Base-by-base conservation (phyloP, 495 filamentous ascomycete genomes). In the Tuber magnatum region DNA sequence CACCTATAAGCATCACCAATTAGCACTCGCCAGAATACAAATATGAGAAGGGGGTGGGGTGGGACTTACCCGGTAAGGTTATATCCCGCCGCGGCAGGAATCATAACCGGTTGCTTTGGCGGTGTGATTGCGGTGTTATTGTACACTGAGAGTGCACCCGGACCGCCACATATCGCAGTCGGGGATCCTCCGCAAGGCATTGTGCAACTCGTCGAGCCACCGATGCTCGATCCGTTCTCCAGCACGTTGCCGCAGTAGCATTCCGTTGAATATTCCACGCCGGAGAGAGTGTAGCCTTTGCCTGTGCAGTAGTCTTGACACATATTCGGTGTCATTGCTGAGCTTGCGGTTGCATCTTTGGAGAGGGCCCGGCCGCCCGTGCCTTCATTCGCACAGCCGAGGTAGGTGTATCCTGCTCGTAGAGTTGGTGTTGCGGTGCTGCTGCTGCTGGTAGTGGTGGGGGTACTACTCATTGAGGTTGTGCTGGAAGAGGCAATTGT, bases 211-310 rank as follows among this genome's bases (percentile, higher is more conserved):
- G 68, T 74, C 5, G 76, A 78, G 2, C 78, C 78, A 4, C 78
- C 76, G 8, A 80, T 70, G 38, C 35, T 74, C 2, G 78, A 75
- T 22, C 51, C 69, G 39, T 79, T 76, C 22, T 74, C 71, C 7
- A 81, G 32, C 12, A 83, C 81, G 79, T 90, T 88, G 24, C 88
- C 89, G 80, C 90, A 92, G 84, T 89, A 92, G 80, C 90, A 92
- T 81, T 93, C 89, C 44, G 88, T 86, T 68, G 88, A 88, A 75
- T 92, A 93, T 83, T 93, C 91, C 6, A 91, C 81, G 72, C 90
- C 91, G 75, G 85, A 87, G 78, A 88, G 89, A 74, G 76, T 84
- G 82, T 87, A 91, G 14, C 69, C 69, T 28, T 80, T 71, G 5
- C 68, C 43, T n/a, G 77, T 72, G 44, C 75, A 81, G 65, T 86